Conservation (phyloP, 306 rosid species). For the Mimosa bimucronata region DNA sequence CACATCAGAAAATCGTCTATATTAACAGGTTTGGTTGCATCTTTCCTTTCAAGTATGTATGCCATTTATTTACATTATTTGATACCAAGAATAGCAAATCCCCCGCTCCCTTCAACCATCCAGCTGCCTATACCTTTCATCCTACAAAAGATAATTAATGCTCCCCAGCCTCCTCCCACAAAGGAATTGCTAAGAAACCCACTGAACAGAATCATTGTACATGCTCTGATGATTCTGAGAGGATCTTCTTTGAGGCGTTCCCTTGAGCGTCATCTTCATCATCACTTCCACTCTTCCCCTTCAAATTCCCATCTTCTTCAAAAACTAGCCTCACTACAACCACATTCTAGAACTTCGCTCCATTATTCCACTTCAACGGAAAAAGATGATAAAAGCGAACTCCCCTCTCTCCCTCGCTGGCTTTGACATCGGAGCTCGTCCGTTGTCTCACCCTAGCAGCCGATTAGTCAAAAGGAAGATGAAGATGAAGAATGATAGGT, state of each 20-base stretch:
- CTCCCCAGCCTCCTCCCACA: not conserved
- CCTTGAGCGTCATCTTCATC: conserved; percentile 30
- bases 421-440: no score
- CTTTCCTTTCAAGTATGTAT: not conserved
- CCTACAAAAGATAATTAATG: no score
- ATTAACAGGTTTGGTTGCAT: not conserved
- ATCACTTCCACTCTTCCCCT: conserved; percentile 29
- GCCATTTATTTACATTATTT: not conserved
- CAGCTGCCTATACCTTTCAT: no score
- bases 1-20: not conserved
- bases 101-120: not conserved
- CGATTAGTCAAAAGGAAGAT: no score
- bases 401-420: no score
- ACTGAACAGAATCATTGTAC: not conserved
- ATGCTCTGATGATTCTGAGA: conserved; percentile 56
- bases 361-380: conserved; percentile 50
- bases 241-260: conserved; percentile 54
- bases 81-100: not conserved
- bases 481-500: no score
- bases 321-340: conserved; percentile 18
- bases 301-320: conserved; percentile 36
- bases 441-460: no score
- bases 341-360: conserved; percentile 26
- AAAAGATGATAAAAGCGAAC: no score
- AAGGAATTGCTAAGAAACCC: not conserved